Conservation (phyloP, 441 rosid species). For the Gossypium schwendimanii region DNA sequence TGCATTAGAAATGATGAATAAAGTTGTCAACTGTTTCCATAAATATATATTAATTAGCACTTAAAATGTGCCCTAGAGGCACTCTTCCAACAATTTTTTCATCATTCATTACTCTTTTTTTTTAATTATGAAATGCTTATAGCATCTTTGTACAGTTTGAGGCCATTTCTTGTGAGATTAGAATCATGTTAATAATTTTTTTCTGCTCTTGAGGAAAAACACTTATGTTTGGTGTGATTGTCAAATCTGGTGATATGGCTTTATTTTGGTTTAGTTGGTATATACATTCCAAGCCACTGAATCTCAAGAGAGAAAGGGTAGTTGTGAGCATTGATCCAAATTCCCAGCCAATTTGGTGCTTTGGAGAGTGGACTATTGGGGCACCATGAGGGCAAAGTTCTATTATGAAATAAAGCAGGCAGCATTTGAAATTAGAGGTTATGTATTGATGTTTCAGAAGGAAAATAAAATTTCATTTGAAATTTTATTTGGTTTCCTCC, state of each 20-base stretch:
- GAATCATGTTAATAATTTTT: neutral
- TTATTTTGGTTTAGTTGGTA: neutral
- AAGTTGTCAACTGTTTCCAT: neutral
- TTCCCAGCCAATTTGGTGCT: neutral
- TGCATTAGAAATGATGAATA: neutral
- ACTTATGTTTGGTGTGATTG: neutral
- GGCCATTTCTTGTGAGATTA: neutral
- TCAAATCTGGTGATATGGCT: neutral
- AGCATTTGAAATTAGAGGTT: neutral
- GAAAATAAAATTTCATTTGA: neutral
- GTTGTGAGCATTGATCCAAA: neutral
- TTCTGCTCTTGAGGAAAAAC: neutral
- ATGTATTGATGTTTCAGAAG: neutral
- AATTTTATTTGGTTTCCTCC: neutral
- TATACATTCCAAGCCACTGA: constrained; percentile 1
- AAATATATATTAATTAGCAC: neutral
- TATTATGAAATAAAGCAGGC: neutral
- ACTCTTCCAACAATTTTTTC: too few species aligned
- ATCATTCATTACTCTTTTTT: too few species aligned
- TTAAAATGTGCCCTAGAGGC: too few species aligned
- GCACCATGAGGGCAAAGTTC: neutral
- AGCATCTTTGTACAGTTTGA: neutral
- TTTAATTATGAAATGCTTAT: neutral
- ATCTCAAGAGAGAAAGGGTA: neutral
- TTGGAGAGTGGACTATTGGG: neutral